Evolutionary conservation across 768 basidiomycete genomes (phyloP).

Genomic region (Obba rivulosa): DNA sequence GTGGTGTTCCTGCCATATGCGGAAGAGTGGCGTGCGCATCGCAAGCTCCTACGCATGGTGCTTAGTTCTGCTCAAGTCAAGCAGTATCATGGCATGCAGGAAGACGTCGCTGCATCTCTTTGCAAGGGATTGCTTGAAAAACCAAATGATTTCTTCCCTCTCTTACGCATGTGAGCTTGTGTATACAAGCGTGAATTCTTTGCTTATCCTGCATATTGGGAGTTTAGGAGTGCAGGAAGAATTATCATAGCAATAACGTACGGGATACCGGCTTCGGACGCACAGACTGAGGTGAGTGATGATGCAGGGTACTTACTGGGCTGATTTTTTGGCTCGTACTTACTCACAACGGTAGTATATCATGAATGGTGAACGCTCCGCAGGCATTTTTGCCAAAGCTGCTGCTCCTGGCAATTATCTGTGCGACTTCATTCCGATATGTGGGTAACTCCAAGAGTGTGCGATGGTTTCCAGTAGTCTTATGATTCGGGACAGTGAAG

Average conservation of each 20-base stretch:
- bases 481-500: constrained; percentile 15
- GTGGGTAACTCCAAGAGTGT: too few species aligned
- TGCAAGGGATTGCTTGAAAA: constrained; percentile 3
- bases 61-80: constrained; percentile 27
- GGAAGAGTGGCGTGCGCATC: constrained; percentile 18
- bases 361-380: constrained; percentile 31
- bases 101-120: constrained; percentile 20
- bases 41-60: constrained; percentile 25
- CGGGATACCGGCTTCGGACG: constrained; percentile 1
- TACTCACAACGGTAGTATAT: constrained; percentile 33
- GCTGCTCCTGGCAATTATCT: constrained; percentile 36
- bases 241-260: constrained; percentile 9
- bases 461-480: too few species aligned
- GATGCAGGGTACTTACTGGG: background rate
- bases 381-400: constrained; percentile 26
- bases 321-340: background rate
- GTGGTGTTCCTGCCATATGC: constrained; percentile 20
- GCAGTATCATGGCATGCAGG: constrained; percentile 27
- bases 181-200: background rate
- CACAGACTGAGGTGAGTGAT: constrained; percentile 6
- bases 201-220: background rate
- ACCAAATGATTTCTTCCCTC: constrained; percentile 4
- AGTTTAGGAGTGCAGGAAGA: background rate
- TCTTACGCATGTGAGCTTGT: constrained; percentile 9
- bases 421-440: constrained; percentile 20